These are phyloP conservation scores for Pythium aquatile DNA, from an alignment of 352 stramenopile species.

Conservation along the genomic window DNA sequence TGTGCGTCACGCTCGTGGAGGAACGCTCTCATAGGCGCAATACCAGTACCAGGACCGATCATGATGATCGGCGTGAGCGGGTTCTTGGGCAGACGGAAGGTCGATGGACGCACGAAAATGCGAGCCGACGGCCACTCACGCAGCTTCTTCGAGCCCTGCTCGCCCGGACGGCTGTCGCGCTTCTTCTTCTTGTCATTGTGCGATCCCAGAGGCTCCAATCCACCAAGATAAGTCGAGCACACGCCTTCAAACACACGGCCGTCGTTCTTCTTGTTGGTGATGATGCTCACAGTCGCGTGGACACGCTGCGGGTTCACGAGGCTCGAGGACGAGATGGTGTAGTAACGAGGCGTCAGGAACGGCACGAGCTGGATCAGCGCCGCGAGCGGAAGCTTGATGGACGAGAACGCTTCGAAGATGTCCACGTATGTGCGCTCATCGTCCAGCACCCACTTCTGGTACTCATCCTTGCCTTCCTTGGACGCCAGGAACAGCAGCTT, in stretches of 20 bases:
- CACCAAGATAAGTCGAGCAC: slow-evolving; percentile 92
- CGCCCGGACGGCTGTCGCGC: slow-evolving; percentile 61
- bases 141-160: slow-evolving; percentile 67
- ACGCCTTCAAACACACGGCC: slow-evolving; percentile 90
- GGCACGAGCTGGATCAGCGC: slow-evolving; percentile 93
- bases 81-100: slow-evolving; percentile 92
- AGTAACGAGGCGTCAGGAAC: slow-evolving; percentile 94
- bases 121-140: slow-evolving; percentile 71
- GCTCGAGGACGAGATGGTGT: slow-evolving; percentile 97
- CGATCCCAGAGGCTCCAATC: slow-evolving; percentile 42
- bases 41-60: slow-evolving; percentile 96
- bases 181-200: slow-evolving; percentile 64
- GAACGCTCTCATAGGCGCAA: slow-evolving; percentile 97
- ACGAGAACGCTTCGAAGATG: slow-evolving; percentile 82
- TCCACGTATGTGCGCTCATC: slow-evolving; percentile 90
- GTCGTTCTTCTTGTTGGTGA: slow-evolving; percentile 75
- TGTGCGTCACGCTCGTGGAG: slow-evolving; percentile 93
- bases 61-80: slow-evolving; percentile 90
- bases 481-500: slow-evolving; percentile 54
- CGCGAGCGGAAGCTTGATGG: slow-evolving; percentile 54
- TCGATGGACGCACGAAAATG: slow-evolving; percentile 94
- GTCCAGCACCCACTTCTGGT: slow-evolving; percentile 92
- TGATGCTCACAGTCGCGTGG: slow-evolving; percentile 94
- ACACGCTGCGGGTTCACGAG: slow-evolving; percentile 89
- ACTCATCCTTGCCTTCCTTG: slow-evolving; percentile 93